Evolutionary conservation across 495 filamentous ascomycete genomes (phyloP), one percentile per base, ranked within the genome.

Genomic region (Tuber aestivum): DNA sequence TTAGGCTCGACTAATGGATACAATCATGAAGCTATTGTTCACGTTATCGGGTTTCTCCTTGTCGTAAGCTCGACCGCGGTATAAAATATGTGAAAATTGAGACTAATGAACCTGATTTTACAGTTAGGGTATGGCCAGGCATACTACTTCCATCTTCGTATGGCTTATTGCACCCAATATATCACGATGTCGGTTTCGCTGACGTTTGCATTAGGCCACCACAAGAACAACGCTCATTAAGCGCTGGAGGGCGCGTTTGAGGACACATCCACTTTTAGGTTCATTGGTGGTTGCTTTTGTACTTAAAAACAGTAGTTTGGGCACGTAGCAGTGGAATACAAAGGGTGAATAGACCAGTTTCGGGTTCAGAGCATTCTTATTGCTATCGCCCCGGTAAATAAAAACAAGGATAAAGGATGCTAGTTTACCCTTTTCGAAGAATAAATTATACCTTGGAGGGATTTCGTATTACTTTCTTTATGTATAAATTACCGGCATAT

Each of bases 81-180:
- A 35, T 35, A 35, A 65, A 8, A 65, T 27, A 27, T 27, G 27
- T 20, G 14, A 65, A 20, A 65, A 7, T 27, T 8, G 27, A 7
- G 70, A 78, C 77, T 79, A 9, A 79, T 75, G 21, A 32, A 45
- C 44, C 21, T 69, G 72, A 45, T 72, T 37, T 56, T 61, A 27
- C 35, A 81, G 80, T 80, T 97, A 76, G 94, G 94, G 79, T 99
- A 99, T 86, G 91, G 92, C 78, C 92, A 97, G 87, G 92, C 95
- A 86, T 99, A 99, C 91, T 98, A 99, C 89, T 98, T 96, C 92
- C 96, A 99, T 86, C 89, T 98, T 79, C 94, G 95, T 99, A 90
- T 84, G 93, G 89, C 74, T 79, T 74, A 68, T 78, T 40, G 20
- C 38, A 69, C 16, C 5, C 4, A 20, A 41, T n/a, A 27, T 37